Percentiles rank a stretch among this genome's conserved stretches.
phyloP scores from a whole-genome alignment of 768 basidiomycete species.

The Xanthoconium purpureum region DNA sequence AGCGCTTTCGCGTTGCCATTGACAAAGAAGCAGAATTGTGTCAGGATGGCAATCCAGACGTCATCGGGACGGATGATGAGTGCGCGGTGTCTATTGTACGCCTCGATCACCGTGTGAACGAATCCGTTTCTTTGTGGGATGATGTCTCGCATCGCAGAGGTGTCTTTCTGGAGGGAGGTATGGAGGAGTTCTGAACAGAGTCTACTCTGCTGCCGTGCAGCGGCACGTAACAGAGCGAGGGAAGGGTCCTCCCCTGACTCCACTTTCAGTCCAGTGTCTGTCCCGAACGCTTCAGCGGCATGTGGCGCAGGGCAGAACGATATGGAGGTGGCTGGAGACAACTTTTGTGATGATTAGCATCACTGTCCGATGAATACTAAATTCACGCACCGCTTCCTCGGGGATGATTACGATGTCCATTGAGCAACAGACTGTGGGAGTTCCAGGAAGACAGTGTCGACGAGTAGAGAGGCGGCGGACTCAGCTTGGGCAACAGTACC shows the following conservation, averaged over 20 bases:
- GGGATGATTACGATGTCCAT: not conserved
- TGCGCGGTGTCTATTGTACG: conserved; percentile 26
- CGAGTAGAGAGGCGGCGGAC: no score
- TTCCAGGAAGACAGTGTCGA: no score
- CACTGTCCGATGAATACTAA: not conserved
- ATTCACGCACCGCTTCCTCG: not conserved
- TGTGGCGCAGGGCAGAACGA: not conserved
- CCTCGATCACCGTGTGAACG: conserved; percentile 23
- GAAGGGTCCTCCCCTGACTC: not conserved
- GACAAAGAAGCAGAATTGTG: no score
- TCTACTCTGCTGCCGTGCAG: not conserved
- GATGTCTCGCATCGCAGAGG: conserved; percentile 1
- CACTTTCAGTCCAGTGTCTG: not conserved
- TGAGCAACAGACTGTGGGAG: not conserved
- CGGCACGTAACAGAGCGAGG: not conserved
- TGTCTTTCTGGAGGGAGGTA: not conserved
- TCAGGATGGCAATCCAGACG: conserved; percentile 12
- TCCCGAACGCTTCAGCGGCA: not conserved
- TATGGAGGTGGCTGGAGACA: not conserved
- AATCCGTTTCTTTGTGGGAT: conserved; percentile 27
- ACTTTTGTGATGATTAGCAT: not conserved
- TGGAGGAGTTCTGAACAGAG: not conserved
- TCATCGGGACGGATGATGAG: conserved; percentile 46
- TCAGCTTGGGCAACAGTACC: no score
- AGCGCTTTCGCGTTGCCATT: no score